Percentiles rank a stretch among this genome's conserved stretches.
Evolutionary conservation across 768 basidiomycete genomes (phyloP).

Genomic region (Dictyophora rubrovolvata): DNA sequence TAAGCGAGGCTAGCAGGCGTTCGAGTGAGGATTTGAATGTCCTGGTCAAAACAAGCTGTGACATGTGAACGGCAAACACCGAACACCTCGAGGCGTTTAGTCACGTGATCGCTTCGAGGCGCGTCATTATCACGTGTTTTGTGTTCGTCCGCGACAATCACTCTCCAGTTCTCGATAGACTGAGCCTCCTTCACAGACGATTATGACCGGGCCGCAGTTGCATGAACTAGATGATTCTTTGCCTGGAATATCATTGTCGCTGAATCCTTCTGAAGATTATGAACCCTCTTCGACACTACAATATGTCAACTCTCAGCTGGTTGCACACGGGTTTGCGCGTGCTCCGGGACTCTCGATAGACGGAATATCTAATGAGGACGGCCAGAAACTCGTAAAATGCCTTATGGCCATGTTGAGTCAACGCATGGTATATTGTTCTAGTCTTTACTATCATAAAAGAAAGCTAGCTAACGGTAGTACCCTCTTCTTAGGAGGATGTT

Average conservation of each 20-base stretch:
- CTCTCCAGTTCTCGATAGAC: no score
- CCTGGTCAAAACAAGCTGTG: no score
- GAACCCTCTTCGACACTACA: slow-evolving; percentile 49
- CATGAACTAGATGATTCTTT: background rate
- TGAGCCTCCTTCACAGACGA: background rate
- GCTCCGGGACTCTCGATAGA: slow-evolving; percentile 60
- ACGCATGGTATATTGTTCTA: slow-evolving; percentile 49
- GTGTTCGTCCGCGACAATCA: no score
- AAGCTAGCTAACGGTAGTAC: background rate
- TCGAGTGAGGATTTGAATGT: no score
- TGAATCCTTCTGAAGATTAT: slow-evolving; percentile 2
- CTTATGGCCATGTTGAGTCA: slow-evolving; percentile 68
- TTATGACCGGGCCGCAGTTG: background rate
- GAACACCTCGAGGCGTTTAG: no score
- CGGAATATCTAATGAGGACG: slow-evolving; percentile 44
- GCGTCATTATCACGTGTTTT: background rate
- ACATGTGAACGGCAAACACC: no score
- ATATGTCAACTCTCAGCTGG: slow-evolving; percentile 72
- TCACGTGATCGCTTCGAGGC: background rate
- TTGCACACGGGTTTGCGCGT: slow-evolving; percentile 68
- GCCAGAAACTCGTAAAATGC: slow-evolving; percentile 58
- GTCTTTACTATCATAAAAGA: background rate
- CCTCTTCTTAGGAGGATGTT: slow-evolving; percentile 52
- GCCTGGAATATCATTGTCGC: slow-evolving; percentile 1
- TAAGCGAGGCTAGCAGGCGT: no score